Evolutionary conservation across 2,329 filamentous ascomycete genomes (phyloP).

Genomic region (Myriosclerotinia curreyana): DNA sequence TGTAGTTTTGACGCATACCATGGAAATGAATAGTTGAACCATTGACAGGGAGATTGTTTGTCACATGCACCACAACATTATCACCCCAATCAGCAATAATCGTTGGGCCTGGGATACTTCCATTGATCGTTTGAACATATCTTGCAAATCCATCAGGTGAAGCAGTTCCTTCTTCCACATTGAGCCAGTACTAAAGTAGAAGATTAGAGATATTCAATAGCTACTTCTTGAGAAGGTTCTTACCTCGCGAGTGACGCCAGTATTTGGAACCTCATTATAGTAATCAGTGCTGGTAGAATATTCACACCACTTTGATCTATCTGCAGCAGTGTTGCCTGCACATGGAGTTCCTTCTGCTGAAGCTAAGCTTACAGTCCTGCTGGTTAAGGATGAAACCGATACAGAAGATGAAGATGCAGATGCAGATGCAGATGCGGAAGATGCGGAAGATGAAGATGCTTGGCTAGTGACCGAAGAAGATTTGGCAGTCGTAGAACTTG

Average conservation of each 20-base stretch:
- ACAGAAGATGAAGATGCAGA: not conserved
- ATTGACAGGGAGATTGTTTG: conserved; percentile 42
- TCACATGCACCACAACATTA: conserved; percentile 42
- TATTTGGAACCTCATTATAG: conserved; percentile 40
- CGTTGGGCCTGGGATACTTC: conserved; percentile 36
- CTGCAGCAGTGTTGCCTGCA: conserved; percentile 20
- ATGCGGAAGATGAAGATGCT: not conserved
- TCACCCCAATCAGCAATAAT: conserved; percentile 40
- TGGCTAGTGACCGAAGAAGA: not conserved
- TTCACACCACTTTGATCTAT: conserved; percentile 44
- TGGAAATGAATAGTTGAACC: conserved; percentile 45
- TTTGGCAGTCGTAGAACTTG: not conserved
- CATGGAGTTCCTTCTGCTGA: conserved; percentile 14
- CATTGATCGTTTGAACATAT: conserved; percentile 36
- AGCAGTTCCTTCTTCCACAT: conserved; percentile 24
- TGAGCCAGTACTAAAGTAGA: conserved; percentile 24
- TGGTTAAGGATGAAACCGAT: not conserved
- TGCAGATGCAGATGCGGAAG: too few relatives aligned
- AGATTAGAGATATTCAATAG: conserved; percentile 28
- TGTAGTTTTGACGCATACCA: conserved; percentile 45
- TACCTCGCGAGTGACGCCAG: conserved; percentile 46
- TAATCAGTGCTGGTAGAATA: conserved; percentile 46
- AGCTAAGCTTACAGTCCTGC: not conserved
- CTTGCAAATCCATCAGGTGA: conserved; percentile 35
- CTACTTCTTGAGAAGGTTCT: not conserved